These are phyloP conservation scores for Fusarium subtropicale DNA, from an alignment of 2,329 filamentous ascomycete genomes.

Conservation along the genomic window DNA sequence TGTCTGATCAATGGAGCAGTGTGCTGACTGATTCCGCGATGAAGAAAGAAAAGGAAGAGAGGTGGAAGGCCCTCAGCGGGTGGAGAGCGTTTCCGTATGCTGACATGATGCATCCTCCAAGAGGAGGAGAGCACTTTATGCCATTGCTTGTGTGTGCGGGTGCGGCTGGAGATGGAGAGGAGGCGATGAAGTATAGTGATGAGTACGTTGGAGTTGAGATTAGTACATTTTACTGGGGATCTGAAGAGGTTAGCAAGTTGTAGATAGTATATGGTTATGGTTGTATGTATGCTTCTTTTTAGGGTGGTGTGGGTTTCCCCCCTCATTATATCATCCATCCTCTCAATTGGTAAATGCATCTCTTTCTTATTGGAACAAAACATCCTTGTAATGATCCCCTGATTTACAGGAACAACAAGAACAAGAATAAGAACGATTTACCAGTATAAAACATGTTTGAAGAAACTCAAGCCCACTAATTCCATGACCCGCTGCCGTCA, in stretches of 20 bases:
- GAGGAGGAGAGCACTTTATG: slow-evolving; percentile 69
- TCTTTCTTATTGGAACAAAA: slow-evolving; percentile 18
- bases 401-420: slow-evolving; percentile 36
- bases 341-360: slow-evolving; percentile 10
- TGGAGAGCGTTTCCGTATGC: slow-evolving; percentile 63
- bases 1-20: slow-evolving; percentile 58
- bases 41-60: slow-evolving; percentile 50
- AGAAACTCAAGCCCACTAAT: slow-evolving; percentile 28
- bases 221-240: slow-evolving; percentile 67
- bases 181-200: slow-evolving; percentile 61
- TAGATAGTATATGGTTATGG: slow-evolving; percentile 4
- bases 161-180: slow-evolving; percentile 58
- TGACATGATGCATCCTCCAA: slow-evolving; percentile 65
- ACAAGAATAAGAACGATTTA: slow-evolving; percentile 6
- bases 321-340: not conserved
- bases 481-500: slow-evolving; percentile 39
- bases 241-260: slow-evolving; percentile 37
- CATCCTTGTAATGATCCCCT: slow-evolving; percentile 16
- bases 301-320: slow-evolving; percentile 7
- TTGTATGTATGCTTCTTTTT: slow-evolving; percentile 30
- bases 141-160: slow-evolving; percentile 68
- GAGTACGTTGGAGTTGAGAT: slow-evolving; percentile 62
- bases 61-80: slow-evolving; percentile 55
- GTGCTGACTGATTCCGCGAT: slow-evolving; percentile 57
- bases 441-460: not conserved